Evolutionary conservation across 1,139 yeast species (phyloP), one percentile per base, ranked within the genome.

Genomic region (Wickerhamomyces sp.): DNA sequence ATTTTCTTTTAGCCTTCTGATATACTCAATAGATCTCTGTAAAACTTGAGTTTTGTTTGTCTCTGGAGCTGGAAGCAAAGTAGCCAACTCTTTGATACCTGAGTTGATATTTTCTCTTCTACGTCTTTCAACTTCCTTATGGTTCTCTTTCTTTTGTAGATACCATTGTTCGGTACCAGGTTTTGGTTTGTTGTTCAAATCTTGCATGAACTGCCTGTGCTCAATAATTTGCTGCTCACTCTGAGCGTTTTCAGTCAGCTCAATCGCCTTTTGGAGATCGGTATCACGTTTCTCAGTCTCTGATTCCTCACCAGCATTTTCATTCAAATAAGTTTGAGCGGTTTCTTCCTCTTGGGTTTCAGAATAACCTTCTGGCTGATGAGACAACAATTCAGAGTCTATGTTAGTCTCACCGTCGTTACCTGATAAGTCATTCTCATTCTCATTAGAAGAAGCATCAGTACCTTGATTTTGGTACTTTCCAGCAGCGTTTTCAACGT

Each of bases 81-180:
- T 75, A 26, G 95, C 86, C 50, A 91, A 72, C 52, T 81, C 88
- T 52, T 80, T 81, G 56, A 91, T 89, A 11, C 97, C 97, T 34
- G 73, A 70, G 61, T 89, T 91, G 57, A 91, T 91, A 33, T 83
- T 78, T 57, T 91, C 96, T 53, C 99, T 78, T 57, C 99, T 80
- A 52, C 97, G 78, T 55, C 96, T 75, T 64, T 91, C 99, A 21
- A 91, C 98, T 62, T 93, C 98, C 62, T 91, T 91, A 66, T 91
- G 99, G 59, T 87, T 89, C 51, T 85, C 86, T 51, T 85, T 80
- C 50, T 96, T 76, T 56, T 77, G 75, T 47, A 75, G 75, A 56
- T 83, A 89, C 95, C 96, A 88, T 59, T 86, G 96, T 21, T 83
- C 93, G 16, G 86, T 65, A 10, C 87, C 87, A 37, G 78, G 84